Percentiles rank a stretch among this genome's conserved stretches.
Conservation (phyloP, 345 rosid genomes). For the Cochlearia excelsa region DNA sequence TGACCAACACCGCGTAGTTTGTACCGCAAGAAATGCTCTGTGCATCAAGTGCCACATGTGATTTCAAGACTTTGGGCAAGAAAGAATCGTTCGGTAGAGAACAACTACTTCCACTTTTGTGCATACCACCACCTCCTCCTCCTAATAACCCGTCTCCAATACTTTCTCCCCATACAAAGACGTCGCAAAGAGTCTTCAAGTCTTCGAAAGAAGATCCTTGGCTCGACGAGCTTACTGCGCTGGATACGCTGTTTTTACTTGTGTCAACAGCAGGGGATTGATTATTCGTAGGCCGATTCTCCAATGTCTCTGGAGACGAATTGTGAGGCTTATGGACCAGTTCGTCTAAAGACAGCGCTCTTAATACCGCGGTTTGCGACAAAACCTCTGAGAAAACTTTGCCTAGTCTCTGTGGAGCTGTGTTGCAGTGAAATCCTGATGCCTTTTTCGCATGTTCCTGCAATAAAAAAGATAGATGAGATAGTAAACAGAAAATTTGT, state of each 20-base stretch:
- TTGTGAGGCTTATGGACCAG: constrained; percentile 38
- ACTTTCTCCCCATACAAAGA: constrained; percentile 53
- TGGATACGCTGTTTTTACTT: constrained; percentile 50
- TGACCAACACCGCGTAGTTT: constrained; percentile 44
- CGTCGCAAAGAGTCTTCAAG: constrained; percentile 42
- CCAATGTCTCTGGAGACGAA: constrained; percentile 34
- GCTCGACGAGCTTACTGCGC: constrained; percentile 48
- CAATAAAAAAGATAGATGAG: constrained; percentile 8
- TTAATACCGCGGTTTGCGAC: constrained; percentile 47
- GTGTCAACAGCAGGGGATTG: constrained; percentile 38
- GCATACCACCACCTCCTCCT: constrained; percentile 33
- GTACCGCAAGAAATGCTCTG: constrained; percentile 47
- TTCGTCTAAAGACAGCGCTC: constrained; percentile 41
- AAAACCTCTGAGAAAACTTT: constrained; percentile 60
- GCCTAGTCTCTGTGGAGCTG: constrained; percentile 41
- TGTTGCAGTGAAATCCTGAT: constrained; percentile 30
- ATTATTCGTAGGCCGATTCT: constrained; percentile 33
- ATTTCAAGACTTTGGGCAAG: constrained; percentile 44
- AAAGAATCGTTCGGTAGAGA: constrained; percentile 35
- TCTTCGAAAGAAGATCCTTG: constrained; percentile 46
- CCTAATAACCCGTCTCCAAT: constrained; percentile 34
- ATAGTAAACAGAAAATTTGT: constrained; percentile 9
- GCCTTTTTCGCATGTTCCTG: constrained; percentile 43
- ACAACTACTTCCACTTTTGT: constrained; percentile 32
- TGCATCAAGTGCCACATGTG: constrained; percentile 46